Percentiles rank a stretch among this genome's conserved stretches.
Evolutionary conservation across 306 rosid species (phyloP).

Genomic region (Pterocarpus macrocarpus): DNA sequence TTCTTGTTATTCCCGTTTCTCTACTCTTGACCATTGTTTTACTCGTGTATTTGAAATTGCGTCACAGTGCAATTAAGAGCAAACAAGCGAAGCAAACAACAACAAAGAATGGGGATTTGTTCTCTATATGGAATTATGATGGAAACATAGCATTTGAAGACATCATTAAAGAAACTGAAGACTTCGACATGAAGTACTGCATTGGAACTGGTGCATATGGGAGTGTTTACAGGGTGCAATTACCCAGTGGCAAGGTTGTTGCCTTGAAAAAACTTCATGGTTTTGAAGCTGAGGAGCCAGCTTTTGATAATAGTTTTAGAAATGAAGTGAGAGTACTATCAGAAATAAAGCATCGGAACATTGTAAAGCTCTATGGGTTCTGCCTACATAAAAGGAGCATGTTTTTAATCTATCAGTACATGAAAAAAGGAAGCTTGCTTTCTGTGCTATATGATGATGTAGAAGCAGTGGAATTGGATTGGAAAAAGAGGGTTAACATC

Average conservation of each 20-base stretch:
- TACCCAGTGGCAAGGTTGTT: too few species aligned
- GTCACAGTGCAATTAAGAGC: background rate
- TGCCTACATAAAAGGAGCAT: too few species aligned
- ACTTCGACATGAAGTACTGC: too few species aligned
- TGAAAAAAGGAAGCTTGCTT: too few species aligned
- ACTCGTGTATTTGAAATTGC: background rate
- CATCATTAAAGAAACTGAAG: background rate
- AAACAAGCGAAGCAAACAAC: background rate
- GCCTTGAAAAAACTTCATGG: too few species aligned
- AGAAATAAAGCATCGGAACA: background rate
- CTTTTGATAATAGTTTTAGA: constrained; percentile 32
- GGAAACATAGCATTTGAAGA: constrained; percentile 18
- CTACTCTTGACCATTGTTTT: background rate
- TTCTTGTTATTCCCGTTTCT: background rate
- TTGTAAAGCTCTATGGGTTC: too few species aligned
- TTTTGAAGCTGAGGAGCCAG: background rate
- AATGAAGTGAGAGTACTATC: constrained; percentile 36
- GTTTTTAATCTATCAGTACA: too few species aligned
- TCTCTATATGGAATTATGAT: constrained; percentile 31
- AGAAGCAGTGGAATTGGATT: too few species aligned
- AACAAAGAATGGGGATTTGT: constrained; percentile 7
- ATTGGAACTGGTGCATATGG: too few species aligned
- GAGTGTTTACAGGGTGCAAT: too few species aligned
- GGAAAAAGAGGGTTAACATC: too few species aligned
- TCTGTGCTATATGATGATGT: too few species aligned